Percentiles rank a stretch among this genome's conserved stretches.
phyloP scores from a whole-genome alignment of 169 alveolate genomes.

The Plasmodium reichenowi region DNA sequence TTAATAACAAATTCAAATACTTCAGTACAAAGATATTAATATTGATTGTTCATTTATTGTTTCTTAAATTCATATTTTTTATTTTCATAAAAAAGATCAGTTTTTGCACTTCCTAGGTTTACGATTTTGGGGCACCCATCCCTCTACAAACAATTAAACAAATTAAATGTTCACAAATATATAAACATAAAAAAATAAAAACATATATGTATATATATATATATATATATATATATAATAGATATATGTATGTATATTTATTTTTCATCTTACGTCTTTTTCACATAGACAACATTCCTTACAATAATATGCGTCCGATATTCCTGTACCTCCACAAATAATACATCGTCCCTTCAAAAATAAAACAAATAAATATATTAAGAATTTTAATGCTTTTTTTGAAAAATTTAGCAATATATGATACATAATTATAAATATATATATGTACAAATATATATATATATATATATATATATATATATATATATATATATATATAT shows the following conservation, averaged over 20 bases:
- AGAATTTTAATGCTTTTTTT: no score
- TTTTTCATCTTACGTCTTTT: slow-evolving; percentile 91
- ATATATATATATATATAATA: background rate
- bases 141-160: slow-evolving; percentile 79
- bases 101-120: slow-evolving; percentile 97
- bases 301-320: slow-evolving; percentile 99
- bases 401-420: background rate
- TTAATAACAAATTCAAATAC: background rate
- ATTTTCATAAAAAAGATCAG: slow-evolving; percentile 97
- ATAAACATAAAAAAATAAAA: slow-evolving; percentile 4
- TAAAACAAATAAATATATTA: background rate
- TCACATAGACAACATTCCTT: slow-evolving; percentile 98
- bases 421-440: background rate
- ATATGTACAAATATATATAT: background rate
- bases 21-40: slow-evolving; percentile 1
- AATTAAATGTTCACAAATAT: no score
- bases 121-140: slow-evolving; percentile 99
- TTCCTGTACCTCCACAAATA: slow-evolving; percentile 98
- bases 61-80: slow-evolving; percentile 93
- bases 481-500: slow-evolving; percentile 2
- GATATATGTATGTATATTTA: background rate
- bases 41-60: slow-evolving; percentile 17
- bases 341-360: slow-evolving; percentile 97
- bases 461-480: background rate
- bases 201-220: background rate